Percentiles rank a stretch among this genome's conserved stretches.
Evolutionary conservation across 2,329 filamentous ascomycete species (phyloP).

Genomic region (Fusarium xyrophilum): DNA sequence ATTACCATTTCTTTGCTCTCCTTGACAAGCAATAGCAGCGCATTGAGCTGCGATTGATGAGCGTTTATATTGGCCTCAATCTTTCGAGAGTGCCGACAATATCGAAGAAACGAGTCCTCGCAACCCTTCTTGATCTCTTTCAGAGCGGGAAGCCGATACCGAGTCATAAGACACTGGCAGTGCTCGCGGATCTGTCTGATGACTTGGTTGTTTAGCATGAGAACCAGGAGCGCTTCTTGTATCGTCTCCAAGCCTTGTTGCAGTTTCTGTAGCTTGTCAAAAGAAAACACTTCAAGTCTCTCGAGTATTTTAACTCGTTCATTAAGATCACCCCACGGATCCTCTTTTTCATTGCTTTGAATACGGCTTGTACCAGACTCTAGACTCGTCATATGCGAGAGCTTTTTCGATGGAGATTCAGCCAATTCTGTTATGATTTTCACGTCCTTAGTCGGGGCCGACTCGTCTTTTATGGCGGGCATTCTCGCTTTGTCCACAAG

Average conservation of each 20-base stretch:
- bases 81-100: background rate
- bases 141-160: background rate
- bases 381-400: background rate
- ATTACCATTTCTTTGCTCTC: constrained; percentile 24
- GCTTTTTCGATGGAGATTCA: background rate
- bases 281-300: background rate
- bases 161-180: constrained; percentile 5
- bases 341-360: background rate
- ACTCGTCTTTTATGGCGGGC: background rate
- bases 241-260: constrained; percentile 15
- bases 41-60: constrained; percentile 6
- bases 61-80: constrained; percentile 13
- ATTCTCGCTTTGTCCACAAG: constrained; percentile 3
- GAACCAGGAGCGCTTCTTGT: constrained; percentile 13
- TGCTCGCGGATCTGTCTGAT: constrained; percentile 21
- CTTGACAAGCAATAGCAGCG: background rate
- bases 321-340: background rate
- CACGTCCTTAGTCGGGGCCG: background rate
- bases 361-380: background rate
- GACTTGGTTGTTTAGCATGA: constrained; percentile 22
- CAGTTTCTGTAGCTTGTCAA: constrained; percentile 5
- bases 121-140: background rate
- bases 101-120: background rate
- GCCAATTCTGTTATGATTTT: background rate
- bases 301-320: background rate